These are phyloP conservation scores for Kwoniella newhampshirensis DNA, from an alignment of 768 basidiomycete species.

Conservation along the genomic window DNA sequence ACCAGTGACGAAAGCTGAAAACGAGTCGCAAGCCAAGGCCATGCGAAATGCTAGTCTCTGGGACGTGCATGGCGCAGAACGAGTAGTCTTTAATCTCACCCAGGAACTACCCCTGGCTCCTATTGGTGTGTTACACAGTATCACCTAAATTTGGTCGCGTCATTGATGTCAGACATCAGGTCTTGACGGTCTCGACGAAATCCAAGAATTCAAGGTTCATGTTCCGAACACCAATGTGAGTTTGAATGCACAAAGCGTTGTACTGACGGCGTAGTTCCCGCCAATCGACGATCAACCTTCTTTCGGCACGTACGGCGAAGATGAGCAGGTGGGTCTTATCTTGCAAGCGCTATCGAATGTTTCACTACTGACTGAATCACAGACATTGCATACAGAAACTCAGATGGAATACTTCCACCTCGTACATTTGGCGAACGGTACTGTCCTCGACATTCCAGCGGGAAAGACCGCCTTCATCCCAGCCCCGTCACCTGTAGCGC, in stretches of 20 bases:
- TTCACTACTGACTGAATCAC: background rate
- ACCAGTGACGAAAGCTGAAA: background rate
- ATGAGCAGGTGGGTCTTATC: constrained; percentile 11
- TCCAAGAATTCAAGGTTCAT: constrained; percentile 25
- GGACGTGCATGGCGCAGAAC: constrained; percentile 28
- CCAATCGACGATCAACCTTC: constrained; percentile 13
- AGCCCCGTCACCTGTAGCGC: background rate
- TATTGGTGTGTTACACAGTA: background rate
- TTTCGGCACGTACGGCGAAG: background rate
- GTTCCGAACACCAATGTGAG: constrained; percentile 35
- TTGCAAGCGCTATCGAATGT: background rate
- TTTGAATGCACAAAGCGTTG: background rate
- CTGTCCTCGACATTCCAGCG: constrained; percentile 27
- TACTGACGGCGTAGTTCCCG: constrained; percentile 19
- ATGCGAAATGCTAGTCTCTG: constrained; percentile 24
- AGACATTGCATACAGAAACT: constrained; percentile 24
- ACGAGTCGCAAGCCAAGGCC: constrained; percentile 12
- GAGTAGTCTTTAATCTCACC: constrained; percentile 24
- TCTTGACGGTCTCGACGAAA: background rate
- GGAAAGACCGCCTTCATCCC: constrained; percentile 27
- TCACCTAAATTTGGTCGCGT: background rate
- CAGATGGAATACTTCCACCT: constrained; percentile 26
- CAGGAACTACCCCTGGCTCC: constrained; percentile 5
- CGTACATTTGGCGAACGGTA: constrained; percentile 21
- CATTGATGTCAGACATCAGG: background rate